These are phyloP conservation scores for Eurotiales sp. DNA, from an alignment of 2,329 filamentous ascomycete genomes.

Conservation along the genomic window DNA sequence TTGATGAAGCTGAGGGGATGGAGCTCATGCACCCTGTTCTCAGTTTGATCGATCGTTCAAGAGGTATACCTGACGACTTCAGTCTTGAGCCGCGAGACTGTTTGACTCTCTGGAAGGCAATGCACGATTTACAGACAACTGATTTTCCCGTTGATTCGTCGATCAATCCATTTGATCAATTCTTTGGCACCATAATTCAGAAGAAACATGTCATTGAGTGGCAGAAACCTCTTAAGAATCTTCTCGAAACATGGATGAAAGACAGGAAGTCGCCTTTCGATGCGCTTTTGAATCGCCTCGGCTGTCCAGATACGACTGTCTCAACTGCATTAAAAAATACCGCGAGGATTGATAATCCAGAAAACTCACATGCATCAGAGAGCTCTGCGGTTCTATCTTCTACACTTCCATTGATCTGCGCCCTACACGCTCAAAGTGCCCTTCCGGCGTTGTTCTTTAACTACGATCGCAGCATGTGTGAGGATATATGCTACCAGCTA, in stretches of 20 bases:
- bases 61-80: conserved; percentile 65
- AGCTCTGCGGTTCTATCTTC: conserved; percentile 26
- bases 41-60: conserved; percentile 57
- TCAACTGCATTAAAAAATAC: too few species aligned
- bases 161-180: too few species aligned
- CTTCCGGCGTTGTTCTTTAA: conserved; percentile 75
- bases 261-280: conserved; percentile 53
- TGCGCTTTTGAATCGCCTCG: neutral
- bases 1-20: conserved; percentile 51
- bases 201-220: conserved; percentile 66
- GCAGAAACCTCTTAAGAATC: conserved; percentile 58
- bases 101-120: conserved; percentile 60
- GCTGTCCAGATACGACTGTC: neutral
- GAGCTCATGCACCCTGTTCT: conserved; percentile 64
- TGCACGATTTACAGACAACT: conserved; percentile 56
- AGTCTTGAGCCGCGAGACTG: conserved; percentile 69
- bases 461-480: conserved; percentile 65
- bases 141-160: too few species aligned
- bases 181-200: conserved; percentile 53
- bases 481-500: conserved; percentile 42
- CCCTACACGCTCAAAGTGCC: conserved; percentile 59
- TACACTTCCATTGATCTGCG: conserved; percentile 44
- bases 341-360: neutral
- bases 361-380: neutral
- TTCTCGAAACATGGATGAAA: conserved; percentile 59